Conservation (phyloP, 1,284 basidiomycete genomes). For the Singerocomus rubriflavus region DNA sequence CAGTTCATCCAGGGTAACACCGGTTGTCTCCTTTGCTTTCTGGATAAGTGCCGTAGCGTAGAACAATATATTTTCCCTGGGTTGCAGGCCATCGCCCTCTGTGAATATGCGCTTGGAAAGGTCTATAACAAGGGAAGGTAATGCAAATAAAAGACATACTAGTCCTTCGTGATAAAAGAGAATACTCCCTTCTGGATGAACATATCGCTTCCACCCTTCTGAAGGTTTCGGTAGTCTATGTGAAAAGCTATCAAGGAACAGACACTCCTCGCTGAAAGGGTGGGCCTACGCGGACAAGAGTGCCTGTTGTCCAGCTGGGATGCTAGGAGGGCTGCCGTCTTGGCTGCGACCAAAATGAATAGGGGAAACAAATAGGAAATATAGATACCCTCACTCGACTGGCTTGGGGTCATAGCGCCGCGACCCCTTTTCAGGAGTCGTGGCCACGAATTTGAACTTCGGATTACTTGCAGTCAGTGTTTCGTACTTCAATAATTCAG, state of each 20-base stretch:
- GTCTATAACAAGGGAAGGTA: neutral
- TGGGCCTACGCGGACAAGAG: constrained; percentile 14
- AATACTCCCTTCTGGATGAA: constrained; percentile 20
- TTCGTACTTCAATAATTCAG: neutral
- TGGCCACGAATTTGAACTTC: neutral
- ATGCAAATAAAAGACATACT: constrained; percentile 3
- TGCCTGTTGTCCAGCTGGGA: constrained; percentile 12
- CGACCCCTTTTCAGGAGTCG: constrained; percentile 15
- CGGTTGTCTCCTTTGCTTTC: neutral
- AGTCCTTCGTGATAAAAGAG: constrained; percentile 13
- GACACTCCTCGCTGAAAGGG: neutral
- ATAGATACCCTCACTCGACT: constrained; percentile 2
- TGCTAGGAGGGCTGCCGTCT: neutral
- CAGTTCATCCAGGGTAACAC: constrained; percentile 11
- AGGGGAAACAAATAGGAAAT: no score
- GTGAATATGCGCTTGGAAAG: constrained; percentile 16
- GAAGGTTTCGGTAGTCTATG: constrained; percentile 5
- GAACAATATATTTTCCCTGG: neutral
- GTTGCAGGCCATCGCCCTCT: constrained; percentile 8
- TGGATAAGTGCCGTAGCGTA: constrained; percentile 8
- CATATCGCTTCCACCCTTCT: constrained; percentile 4
- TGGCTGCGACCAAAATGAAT: constrained; percentile 1
- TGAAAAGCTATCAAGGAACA: neutral
- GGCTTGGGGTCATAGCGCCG: constrained; percentile 11
- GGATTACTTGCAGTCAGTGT: neutral